A percentile compares a stretch with the other conserved stretches of the same genome.
These are phyloP conservation scores for Podosphaera xanthii DNA, from an alignment of 2,329 filamentous ascomycete species.

Conservation along the genomic window DNA sequence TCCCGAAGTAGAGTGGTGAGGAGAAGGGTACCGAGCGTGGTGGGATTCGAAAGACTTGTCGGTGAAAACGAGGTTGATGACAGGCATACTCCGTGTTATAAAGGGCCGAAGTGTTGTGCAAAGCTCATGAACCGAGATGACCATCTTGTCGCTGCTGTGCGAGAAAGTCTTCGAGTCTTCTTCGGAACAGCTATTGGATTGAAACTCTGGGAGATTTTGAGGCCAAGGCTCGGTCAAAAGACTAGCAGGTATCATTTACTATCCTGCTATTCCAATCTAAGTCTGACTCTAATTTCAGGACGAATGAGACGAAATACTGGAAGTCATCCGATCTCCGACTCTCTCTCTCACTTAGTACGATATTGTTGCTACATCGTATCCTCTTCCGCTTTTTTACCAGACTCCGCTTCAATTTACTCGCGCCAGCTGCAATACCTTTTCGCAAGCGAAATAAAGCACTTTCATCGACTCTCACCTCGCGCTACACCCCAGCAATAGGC, in stretches of 20 bases:
- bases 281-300: not conserved
- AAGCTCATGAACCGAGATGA: slow-evolving; percentile 23
- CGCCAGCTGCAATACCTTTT: slow-evolving; percentile 61
- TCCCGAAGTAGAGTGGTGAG: slow-evolving; percentile 41
- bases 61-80: slow-evolving; percentile 9
- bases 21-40: slow-evolving; percentile 30
- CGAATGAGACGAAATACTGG: not conserved
- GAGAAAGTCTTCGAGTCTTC: slow-evolving; percentile 51
- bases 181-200: slow-evolving; percentile 36
- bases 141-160: slow-evolving; percentile 46
- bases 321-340: slow-evolving; percentile 51
- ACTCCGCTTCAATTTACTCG: slow-evolving; percentile 55
- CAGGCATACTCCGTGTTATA: slow-evolving; percentile 7
- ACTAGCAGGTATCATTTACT: slow-evolving; percentile 7
- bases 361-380: slow-evolving; percentile 70
- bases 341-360: slow-evolving; percentile 61
- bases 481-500: slow-evolving; percentile 70
- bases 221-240: slow-evolving; percentile 22
- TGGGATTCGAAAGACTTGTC: slow-evolving; percentile 25
- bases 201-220: slow-evolving; percentile 35
- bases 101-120: not conserved
- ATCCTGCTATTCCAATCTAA: not conserved
- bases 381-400: slow-evolving; percentile 76
- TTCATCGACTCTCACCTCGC: slow-evolving; percentile 52
- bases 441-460: slow-evolving; percentile 61